Percentiles rank a stretch among this genome's conserved stretches.
phyloP scores from a whole-genome alignment of 2,329 filamentous ascomycete species.

The Calonectria fujianensis region DNA sequence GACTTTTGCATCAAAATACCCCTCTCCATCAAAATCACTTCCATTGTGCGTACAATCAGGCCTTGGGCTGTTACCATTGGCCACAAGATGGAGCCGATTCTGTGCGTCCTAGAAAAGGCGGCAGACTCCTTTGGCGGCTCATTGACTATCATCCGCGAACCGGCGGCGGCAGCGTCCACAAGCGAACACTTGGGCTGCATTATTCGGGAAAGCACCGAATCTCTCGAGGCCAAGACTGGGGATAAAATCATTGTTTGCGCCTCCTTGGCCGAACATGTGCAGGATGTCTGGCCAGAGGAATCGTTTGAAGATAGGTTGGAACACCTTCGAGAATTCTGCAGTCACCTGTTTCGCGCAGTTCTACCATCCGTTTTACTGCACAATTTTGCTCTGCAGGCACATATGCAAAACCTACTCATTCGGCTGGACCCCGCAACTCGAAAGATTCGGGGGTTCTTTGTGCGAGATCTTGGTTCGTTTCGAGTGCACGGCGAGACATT shows the following conservation, averaged over 20 bases:
- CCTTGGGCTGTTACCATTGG: conserved; percentile 3
- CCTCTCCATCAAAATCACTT: not conserved
- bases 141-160: not conserved
- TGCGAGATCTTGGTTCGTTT: not conserved
- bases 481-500: not conserved
- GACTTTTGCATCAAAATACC: conserved; percentile 13
- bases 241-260: conserved; percentile 11
- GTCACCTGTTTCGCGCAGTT: not conserved
- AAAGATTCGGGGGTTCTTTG: not conserved
- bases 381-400: not conserved
- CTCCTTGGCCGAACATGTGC: not conserved
- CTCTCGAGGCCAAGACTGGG: not conserved
- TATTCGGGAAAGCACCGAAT: not conserved
- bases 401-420: not conserved
- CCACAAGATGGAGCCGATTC: not conserved
- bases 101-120: not conserved
- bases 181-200: conserved; percentile 8
- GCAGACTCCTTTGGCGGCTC: not conserved
- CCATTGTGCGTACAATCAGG: not conserved
- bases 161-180: not conserved
- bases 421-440: not conserved
- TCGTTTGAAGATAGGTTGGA: not conserved
- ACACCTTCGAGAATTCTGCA: not conserved
- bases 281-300: not conserved
- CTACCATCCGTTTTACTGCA: not conserved